Evolutionary conservation across 2,329 filamentous ascomycete species (phyloP).

Genomic region (Blastomyces emzantsi): DNA sequence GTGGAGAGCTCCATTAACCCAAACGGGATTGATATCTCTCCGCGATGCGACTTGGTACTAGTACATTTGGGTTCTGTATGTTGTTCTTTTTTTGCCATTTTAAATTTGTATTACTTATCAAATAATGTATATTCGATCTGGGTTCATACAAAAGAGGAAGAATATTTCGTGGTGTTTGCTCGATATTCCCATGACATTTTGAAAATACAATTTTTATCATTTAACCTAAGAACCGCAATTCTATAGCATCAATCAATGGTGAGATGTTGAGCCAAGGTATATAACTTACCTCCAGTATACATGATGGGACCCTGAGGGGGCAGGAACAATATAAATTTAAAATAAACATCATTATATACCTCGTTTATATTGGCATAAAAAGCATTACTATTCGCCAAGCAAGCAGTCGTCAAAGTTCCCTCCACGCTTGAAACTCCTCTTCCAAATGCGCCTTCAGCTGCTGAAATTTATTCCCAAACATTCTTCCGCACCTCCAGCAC

Average conservation of each 20-base stretch:
- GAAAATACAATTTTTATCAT: neutral
- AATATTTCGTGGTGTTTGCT: neutral
- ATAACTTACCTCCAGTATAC: neutral
- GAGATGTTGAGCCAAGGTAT: neutral
- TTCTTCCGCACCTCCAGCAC: slow-evolving; percentile 75
- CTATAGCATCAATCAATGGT: neutral
- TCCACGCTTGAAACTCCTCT: slow-evolving; percentile 69
- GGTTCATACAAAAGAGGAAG: neutral
- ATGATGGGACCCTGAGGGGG: neutral
- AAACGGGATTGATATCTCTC: neutral
- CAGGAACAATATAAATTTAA: neutral
- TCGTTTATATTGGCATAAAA: neutral
- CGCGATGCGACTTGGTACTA: neutral
- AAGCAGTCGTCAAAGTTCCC: slow-evolving; percentile 19
- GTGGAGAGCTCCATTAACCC: neutral
- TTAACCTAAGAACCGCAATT: neutral
- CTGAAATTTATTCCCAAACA: slow-evolving; percentile 66
- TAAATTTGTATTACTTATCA: slow-evolving; percentile 7
- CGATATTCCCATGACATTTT: neutral
- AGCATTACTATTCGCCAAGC: neutral
- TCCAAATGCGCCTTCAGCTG: slow-evolving; percentile 66
- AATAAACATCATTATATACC: neutral
- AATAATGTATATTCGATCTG: neutral
- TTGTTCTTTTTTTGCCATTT: neutral
- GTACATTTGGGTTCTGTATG: neutral